Conservation (phyloP, 208 protist genomes). For the Phytomonas sp. region DNA sequence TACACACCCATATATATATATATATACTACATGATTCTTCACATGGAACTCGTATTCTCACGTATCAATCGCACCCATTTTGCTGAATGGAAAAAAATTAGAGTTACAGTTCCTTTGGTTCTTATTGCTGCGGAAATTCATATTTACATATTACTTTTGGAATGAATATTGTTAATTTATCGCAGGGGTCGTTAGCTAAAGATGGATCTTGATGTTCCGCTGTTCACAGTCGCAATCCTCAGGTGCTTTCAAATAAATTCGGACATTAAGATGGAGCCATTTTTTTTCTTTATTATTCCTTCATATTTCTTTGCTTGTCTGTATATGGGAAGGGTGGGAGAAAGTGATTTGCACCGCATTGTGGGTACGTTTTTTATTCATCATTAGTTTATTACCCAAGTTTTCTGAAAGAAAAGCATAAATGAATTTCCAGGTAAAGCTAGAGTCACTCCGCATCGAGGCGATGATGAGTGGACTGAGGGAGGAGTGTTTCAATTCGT, state of each 20-base stretch:
- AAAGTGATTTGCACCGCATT: neutral
- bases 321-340: neutral
- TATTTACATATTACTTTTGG: neutral
- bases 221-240: neutral
- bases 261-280: neutral
- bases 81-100: neutral
- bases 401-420: neutral
- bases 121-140: neutral
- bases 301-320: slow-evolving; percentile 7
- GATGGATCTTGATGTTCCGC: neutral
- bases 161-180: neutral
- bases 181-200: neutral
- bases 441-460: slow-evolving; percentile 85
- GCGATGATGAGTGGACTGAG: slow-evolving; percentile 71
- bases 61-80: neutral
- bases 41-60: neutral
- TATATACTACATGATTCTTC: neutral
- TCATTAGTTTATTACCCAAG: neutral
- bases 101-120: neutral
- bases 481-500: slow-evolving; percentile 78
- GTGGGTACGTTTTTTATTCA: slow-evolving; percentile 3
- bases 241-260: neutral
- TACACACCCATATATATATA: slow-evolving; percentile 7
- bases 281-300: slow-evolving; percentile 5
- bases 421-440: slow-evolving; percentile 78